Evolutionary conservation across 2,329 filamentous ascomycete genomes (phyloP), one percentile per base, ranked within the genome.

Genomic region (Coniochaeta ligniaria): DNA sequence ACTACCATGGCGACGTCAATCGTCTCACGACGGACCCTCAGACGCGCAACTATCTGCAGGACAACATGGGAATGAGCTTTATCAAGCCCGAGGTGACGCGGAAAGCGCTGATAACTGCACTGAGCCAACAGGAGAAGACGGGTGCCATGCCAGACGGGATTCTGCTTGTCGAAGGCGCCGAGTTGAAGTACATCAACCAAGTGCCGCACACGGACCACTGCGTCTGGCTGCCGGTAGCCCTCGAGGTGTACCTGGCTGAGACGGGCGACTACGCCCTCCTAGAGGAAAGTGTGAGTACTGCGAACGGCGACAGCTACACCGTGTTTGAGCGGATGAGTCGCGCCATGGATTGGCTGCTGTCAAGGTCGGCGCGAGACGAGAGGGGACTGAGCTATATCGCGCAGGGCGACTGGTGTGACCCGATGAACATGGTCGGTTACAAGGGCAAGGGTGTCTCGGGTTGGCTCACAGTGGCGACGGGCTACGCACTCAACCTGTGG

Each of bases 371-470:
- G 2, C 79, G 81, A 58, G 82, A 85, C 63, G 68, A 76, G 24
- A 78, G 81, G 3, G 82, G 82, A 0, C 74, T 85, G 7, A 83
- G 79, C 67, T 84, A 79, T 71, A 83, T 84, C 63, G 80, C 80
- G 0, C 81, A 84, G 68, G 82, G 82, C 38, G 82, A 85, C 67
- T 85, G 82, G 82, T 85, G 82, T 64, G 82, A 84, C 62, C 82
- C 82, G 3, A 82, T 84, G 78, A 85, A 85, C 69, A 85, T 85
- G 82, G 82, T 83, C n/a, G 81, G 81, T 4, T 81, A 80, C 67
- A 83, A 83, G 67, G 82, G 82, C 43, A 76, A 77, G 59, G 82
- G 82, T 26, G 82, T 85, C 1, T 84, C 82, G 0, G 82, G 81
- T 22, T 85, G 82, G 82, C 75, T 84, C 36, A 84, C 82, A 0